These are phyloP conservation scores for Parsonsia alboflavescens DNA, from an alignment of 257 asterid genomes.

Conservation along the genomic window DNA sequence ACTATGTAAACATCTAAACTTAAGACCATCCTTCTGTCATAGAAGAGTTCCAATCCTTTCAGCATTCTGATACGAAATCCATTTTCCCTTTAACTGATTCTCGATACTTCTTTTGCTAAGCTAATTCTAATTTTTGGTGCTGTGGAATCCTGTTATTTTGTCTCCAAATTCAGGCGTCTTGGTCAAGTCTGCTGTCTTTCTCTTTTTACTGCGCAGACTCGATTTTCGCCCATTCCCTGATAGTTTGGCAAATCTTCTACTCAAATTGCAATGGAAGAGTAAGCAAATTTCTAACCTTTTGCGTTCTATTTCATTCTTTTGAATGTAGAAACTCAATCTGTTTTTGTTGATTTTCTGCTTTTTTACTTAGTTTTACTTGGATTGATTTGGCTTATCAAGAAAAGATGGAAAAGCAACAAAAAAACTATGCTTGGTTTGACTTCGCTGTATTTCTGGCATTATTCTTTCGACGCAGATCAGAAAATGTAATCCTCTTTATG, in stretches of 20 bases:
- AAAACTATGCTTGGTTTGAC: neutral
- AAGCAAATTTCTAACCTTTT: neutral
- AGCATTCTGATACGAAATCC: neutral
- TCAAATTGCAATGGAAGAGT: slow-evolving; percentile 8
- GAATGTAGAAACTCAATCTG: neutral
- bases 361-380: too few relatives aligned
- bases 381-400: too few relatives aligned
- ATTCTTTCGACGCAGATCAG: neutral
- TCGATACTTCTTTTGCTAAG: neutral
- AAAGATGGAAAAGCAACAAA: too few relatives aligned
- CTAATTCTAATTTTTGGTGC: neutral
- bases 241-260: neutral
- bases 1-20: too few relatives aligned
- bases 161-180: neutral
- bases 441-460: neutral
- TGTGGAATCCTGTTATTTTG: neutral
- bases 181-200: neutral
- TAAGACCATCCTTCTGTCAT: too few relatives aligned
- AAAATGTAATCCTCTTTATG: neutral
- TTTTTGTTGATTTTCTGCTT: too few relatives aligned
- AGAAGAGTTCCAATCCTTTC: neutral
- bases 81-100: neutral
- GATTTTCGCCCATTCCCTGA: neutral
- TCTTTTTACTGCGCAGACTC: neutral
- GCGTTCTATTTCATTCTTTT: neutral